These are phyloP conservation scores for Arabidopsis arenosa DNA, from an alignment of 345 rosid species.

Conservation along the genomic window DNA sequence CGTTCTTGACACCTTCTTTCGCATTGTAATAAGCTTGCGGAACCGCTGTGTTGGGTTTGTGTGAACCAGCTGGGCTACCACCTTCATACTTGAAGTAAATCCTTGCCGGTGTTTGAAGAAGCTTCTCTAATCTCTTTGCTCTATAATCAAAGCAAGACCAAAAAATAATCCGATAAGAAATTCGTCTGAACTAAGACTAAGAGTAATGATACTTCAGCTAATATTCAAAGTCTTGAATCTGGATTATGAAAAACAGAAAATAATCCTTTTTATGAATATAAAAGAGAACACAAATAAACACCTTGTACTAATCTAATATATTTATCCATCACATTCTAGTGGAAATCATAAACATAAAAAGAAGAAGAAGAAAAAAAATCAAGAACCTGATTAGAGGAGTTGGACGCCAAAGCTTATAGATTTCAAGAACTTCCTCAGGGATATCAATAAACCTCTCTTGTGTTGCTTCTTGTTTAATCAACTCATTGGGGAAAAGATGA, in stretches of 20 bases:
- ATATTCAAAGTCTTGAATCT: background rate
- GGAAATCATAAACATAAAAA: too few relatives aligned
- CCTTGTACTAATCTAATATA: background rate
- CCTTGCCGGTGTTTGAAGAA: constrained; percentile 84
- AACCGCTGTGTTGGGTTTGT: constrained; percentile 87
- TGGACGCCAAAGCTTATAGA: constrained; percentile 93
- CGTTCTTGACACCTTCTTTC: constrained; percentile 71
- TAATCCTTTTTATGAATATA: background rate
- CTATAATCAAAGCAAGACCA: constrained; percentile 47
- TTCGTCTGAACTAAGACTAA: background rate
- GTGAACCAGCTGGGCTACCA: constrained; percentile 96
- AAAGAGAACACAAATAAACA: background rate
- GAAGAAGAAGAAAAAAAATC: background rate
- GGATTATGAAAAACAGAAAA: background rate
- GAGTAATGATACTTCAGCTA: background rate
- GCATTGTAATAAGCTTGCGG: constrained; percentile 91
- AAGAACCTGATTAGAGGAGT: constrained; percentile 87
- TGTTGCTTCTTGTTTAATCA: constrained; percentile 83
- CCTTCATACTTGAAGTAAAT: constrained; percentile 97
- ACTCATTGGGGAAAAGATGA: constrained; percentile 79
- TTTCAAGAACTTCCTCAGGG: constrained; percentile 83
- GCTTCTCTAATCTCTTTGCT: constrained; percentile 96
- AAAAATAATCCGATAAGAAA: too few relatives aligned
- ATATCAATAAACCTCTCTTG: constrained; percentile 75
- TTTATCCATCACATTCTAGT: background rate